Evolutionary conservation across 768 basidiomycete species (phyloP), one percentile per base, ranked within the genome.

Genomic region (Podaxis sp.): DNA sequence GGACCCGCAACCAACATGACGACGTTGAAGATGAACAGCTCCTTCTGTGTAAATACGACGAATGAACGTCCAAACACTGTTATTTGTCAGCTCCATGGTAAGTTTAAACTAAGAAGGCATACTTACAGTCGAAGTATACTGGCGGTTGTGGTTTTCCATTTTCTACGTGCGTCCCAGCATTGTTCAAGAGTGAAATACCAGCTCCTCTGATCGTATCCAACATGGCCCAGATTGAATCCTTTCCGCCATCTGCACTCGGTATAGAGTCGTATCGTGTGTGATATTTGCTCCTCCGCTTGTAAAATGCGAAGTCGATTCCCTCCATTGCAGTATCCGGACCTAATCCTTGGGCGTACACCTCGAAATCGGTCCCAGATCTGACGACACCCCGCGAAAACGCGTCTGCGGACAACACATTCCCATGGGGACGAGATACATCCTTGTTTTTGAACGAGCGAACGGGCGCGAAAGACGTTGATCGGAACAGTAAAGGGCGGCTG

Each of bases 221-320:
- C 85, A 91, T 88, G 0, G 83, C 78, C 89, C 90, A 91, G 3
- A 92, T 75, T 0, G 64, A 68, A 27, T 75, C 78, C 65, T 77
- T 76, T 22, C 76, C 75, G 0, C 84, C 85, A 3, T 73, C 71
- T 40, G 78, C 82, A 46, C 79, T 79, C 1, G 87, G 75, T 57
- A 92, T 79, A 2, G 85, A 80, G 66, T 92, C 90, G 41, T 81
- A 81, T 67, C 79, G 80, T 0, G 90, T 91, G 70, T 92, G 91
- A 65, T 92, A 92, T 64, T 79, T 80, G 65, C 86, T 84, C 43
- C 90, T 80, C 3, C 82, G 81, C 61, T 77, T 78, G 71, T 91
- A 92, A 69, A 91, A 92, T 0, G 90, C 87, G 25, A 91, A 73
- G 66, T 92, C 90, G 3, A 90, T 74, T 2, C 90, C 90, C 49